Percentiles rank a stretch among this genome's conserved stretches.
Conservation (phyloP, 176 grass and related monocot species). For the Avena sativa region DNA sequence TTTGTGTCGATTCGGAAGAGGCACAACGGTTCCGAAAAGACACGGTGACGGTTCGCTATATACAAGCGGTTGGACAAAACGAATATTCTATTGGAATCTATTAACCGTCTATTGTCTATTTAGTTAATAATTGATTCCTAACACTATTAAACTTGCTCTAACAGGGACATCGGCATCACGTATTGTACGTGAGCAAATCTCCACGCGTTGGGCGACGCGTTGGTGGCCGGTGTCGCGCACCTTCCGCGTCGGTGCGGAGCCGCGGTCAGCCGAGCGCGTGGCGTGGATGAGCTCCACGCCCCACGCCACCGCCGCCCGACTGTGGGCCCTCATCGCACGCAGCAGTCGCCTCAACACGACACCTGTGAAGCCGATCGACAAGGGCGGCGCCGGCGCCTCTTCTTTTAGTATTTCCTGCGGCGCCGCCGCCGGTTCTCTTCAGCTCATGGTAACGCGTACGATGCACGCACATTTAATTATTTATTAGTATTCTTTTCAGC, state of each 20-base stretch:
- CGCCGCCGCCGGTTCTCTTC: not conserved
- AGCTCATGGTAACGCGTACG: not conserved
- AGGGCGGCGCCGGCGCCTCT: not conserved
- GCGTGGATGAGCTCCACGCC: not conserved
- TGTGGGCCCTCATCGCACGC: not conserved
- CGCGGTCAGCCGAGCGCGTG: not conserved
- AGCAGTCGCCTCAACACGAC: not conserved
- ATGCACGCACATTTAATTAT: not conserved
- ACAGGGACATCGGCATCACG: not conserved
- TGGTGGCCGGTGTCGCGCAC: not conserved
- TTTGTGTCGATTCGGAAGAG: too few relatives aligned
- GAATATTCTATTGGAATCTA: too few relatives aligned
- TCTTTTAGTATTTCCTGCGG: not conserved
- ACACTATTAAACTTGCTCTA: too few relatives aligned
- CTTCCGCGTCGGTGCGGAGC: not conserved
- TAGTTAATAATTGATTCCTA: too few relatives aligned
- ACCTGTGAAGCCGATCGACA: not conserved
- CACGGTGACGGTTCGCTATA: too few relatives aligned
- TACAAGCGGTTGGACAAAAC: too few relatives aligned
- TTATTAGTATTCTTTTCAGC: not conserved
- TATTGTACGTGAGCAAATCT: not conserved
- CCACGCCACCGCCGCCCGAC: not conserved
- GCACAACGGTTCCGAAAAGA: too few relatives aligned
- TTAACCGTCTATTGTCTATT: too few relatives aligned
- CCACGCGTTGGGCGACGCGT: not conserved